Conservation (phyloP, 1,284 basidiomycete genomes). For the Puccinia triticina region DNA sequence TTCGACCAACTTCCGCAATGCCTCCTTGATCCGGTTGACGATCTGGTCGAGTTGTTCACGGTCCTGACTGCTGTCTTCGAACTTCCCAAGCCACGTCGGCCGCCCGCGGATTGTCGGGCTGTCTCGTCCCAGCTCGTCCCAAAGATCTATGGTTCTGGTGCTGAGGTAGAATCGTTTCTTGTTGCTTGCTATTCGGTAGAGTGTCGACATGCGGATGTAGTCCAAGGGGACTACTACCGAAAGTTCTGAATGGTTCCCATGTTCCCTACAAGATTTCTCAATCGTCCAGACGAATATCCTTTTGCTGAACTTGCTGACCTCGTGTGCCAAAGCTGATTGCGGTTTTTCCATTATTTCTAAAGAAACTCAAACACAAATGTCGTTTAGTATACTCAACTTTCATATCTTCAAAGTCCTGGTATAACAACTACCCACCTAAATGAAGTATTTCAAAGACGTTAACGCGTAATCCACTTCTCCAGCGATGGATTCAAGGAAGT, state of each 20-base stretch:
- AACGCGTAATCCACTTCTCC: too few species aligned
- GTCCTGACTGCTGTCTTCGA: not conserved
- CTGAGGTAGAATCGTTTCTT: not conserved
- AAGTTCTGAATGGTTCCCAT: not conserved
- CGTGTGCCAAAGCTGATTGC: not conserved
- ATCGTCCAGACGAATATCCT: conserved; percentile 4
- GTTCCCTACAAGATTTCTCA: not conserved
- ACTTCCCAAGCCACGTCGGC: not conserved
- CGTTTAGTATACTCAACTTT: too few species aligned
- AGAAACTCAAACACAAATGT: too few species aligned
- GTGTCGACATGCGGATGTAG: conserved; percentile 1
- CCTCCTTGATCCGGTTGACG: not conserved
- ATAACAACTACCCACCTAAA: too few species aligned
- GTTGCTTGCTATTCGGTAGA: not conserved
- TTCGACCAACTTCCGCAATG: not conserved
- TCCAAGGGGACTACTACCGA: not conserved
- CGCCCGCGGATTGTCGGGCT: not conserved
- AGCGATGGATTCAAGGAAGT: not conserved
- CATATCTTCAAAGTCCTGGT: too few species aligned
- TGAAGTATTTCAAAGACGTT: not conserved
- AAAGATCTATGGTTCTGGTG: not conserved
- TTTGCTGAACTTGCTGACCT: conserved; percentile 9
- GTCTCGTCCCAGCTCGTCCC: not conserved
- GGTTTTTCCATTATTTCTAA: not conserved
- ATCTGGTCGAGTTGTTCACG: not conserved